These are phyloP conservation scores for Phytophthora fragariaefolia DNA, from an alignment of 352 stramenopile species.

Conservation along the genomic window DNA sequence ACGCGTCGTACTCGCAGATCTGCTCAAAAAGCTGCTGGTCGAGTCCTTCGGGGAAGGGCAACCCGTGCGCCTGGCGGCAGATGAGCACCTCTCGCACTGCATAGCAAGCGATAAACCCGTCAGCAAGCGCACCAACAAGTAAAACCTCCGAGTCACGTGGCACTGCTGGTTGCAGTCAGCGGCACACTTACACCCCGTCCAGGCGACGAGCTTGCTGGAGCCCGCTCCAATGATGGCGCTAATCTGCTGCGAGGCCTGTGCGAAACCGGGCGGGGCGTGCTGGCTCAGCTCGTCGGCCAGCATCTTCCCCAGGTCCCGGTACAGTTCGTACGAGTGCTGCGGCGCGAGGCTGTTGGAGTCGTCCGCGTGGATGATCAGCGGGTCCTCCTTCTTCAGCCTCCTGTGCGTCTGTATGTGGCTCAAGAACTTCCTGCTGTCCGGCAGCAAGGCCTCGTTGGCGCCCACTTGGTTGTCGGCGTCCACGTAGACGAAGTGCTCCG, in stretches of 20 bases:
- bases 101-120: constrained; percentile 8
- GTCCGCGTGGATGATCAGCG: constrained; percentile 58
- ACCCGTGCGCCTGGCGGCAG: constrained; percentile 63
- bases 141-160: too few relatives aligned
- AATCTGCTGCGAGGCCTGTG: constrained; percentile 46
- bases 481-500: constrained; percentile 45
- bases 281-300: constrained; percentile 58
- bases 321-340: constrained; percentile 75
- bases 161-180: too few relatives aligned
- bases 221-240: constrained; percentile 52
- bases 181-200: constrained; percentile 64
- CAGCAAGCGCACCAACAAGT: constrained; percentile 11
- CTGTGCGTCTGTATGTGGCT: constrained; percentile 10
- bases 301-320: constrained; percentile 52
- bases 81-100: constrained; percentile 80
- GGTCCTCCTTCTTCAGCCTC: constrained; percentile 8
- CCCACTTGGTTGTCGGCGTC: constrained; percentile 18
- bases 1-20: constrained; percentile 71
- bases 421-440: constrained; percentile 28
- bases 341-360: constrained; percentile 56
- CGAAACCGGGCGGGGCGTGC: constrained; percentile 51
- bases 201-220: constrained; percentile 51
- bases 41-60: constrained; percentile 63
- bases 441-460: constrained; percentile 6
- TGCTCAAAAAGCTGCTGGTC: constrained; percentile 64